Evolutionary conservation across 1,139 yeast genomes (phyloP).

Genomic region (Debaryomycetaceae sp.): DNA sequence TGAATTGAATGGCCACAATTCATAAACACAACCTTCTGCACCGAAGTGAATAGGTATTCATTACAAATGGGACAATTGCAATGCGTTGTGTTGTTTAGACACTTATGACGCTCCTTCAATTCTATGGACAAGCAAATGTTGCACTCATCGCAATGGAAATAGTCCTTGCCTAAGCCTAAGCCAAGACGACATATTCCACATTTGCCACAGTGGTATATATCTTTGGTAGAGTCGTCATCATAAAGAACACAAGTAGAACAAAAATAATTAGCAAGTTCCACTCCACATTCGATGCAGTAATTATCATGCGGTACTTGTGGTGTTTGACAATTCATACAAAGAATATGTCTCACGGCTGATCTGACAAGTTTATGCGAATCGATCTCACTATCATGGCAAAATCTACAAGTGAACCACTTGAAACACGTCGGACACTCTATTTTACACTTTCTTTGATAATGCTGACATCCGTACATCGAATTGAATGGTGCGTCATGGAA

Average conservation of each 20-base stretch:
- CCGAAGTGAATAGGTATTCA: conserved; percentile 86
- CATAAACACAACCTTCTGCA: conserved; percentile 85
- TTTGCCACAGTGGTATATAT: conserved; percentile 86
- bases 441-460: conserved; percentile 82
- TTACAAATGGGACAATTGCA: conserved; percentile 93
- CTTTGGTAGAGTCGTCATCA: conserved; percentile 77
- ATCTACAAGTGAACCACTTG: conserved; percentile 76
- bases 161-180: conserved; percentile 80
- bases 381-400: conserved; percentile 72
- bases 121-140: conserved; percentile 85
- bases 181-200: conserved; percentile 94
- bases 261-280: conserved; percentile 68
- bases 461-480: conserved; percentile 68
- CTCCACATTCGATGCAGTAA: conserved; percentile 65
- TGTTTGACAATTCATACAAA: conserved; percentile 76
- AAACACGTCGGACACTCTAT: conserved; percentile 74
- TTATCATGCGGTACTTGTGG: conserved; percentile 69
- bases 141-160: conserved; percentile 88
- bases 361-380: conserved; percentile 62
- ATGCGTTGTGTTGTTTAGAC: conserved; percentile 84
- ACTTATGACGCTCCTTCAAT: conserved; percentile 70
- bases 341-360: conserved; percentile 58
- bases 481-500: conserved; percentile 35
- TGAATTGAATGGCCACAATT: conserved; percentile 94
- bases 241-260: conserved; percentile 77